phyloP scores from a whole-genome alignment of 768 basidiomycete species.

The Naematelia aurantialba region DNA sequence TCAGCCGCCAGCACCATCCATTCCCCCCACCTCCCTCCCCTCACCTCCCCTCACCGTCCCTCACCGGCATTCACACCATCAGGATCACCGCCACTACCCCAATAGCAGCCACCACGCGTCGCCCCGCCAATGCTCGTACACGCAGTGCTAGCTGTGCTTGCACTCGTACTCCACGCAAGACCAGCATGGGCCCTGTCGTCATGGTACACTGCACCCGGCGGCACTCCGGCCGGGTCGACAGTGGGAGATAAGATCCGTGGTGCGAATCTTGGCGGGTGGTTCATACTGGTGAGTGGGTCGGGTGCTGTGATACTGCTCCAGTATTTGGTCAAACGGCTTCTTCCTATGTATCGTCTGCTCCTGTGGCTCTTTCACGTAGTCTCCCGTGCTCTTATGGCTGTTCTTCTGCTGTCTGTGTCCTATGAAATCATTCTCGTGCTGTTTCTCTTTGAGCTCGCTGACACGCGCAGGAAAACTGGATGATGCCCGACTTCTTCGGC shows the following conservation, averaged over 20 bases:
- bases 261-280: slow-evolving; percentile 42
- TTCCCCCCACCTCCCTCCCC: no score
- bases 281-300: slow-evolving; percentile 26
- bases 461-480: slow-evolving; percentile 37
- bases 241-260: slow-evolving; percentile 37
- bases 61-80: no score
- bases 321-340: no score
- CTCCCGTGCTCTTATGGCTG: background rate
- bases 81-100: no score
- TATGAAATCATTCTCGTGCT: background rate
- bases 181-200: slow-evolving; percentile 15
- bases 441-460: no score
- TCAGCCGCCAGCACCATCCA: no score
- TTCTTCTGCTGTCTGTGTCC: background rate
- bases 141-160: background rate
- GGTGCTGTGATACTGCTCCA: no score
- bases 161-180: background rate
- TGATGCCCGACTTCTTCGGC: slow-evolving; percentile 37
- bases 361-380: background rate
- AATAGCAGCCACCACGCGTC: background rate
- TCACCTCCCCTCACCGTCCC: no score
- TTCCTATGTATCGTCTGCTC: no score
- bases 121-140: background rate
- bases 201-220: slow-evolving; percentile 38
- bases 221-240: slow-evolving; percentile 26